phyloP scores from a whole-genome alignment of 75 land plant genomes.

The Pinus tabuliformis region DNA sequence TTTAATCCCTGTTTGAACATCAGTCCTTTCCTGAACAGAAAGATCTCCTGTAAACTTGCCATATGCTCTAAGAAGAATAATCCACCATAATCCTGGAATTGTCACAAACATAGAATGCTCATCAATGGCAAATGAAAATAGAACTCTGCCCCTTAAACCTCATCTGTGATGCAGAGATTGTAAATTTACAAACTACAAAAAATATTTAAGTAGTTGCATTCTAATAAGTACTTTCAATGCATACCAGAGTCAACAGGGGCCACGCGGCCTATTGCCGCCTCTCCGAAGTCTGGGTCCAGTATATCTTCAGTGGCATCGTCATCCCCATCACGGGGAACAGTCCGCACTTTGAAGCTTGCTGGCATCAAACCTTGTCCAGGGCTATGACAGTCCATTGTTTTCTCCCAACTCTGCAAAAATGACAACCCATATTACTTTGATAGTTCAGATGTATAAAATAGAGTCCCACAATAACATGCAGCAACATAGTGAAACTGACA shows the following conservation, averaged over 20 bases:
- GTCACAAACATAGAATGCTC: neutral
- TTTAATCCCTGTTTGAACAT: constrained; percentile 96
- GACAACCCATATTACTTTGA: neutral
- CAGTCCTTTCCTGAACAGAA: constrained; percentile 85
- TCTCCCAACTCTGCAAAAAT: constrained; percentile 87
- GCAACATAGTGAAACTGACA: neutral
- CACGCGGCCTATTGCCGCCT: constrained; percentile 98
- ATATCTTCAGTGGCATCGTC: constrained; percentile 81
- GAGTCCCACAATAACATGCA: neutral
- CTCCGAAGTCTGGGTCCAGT: constrained; percentile 97
- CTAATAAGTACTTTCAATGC: neutral
- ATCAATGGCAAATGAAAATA: constrained; percentile 2
- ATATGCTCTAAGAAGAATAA: constrained; percentile 90
- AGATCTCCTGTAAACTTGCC: constrained; percentile 89
- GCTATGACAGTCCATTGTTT: constrained; percentile 95
- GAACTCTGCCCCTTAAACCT: neutral
- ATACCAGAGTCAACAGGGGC: constrained; percentile 98
- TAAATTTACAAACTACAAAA: neutral
- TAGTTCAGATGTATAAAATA: neutral
- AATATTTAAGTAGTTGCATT: neutral
- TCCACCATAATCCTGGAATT: constrained; percentile 95
- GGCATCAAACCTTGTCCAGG: constrained; percentile 99
- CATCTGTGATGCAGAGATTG: neutral
- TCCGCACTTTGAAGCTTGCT: constrained; percentile 91
- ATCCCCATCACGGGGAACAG: constrained; percentile 79